Evolutionary conservation across 2,329 filamentous ascomycete genomes (phyloP).

Genomic region (Ascochyta fabae): DNA sequence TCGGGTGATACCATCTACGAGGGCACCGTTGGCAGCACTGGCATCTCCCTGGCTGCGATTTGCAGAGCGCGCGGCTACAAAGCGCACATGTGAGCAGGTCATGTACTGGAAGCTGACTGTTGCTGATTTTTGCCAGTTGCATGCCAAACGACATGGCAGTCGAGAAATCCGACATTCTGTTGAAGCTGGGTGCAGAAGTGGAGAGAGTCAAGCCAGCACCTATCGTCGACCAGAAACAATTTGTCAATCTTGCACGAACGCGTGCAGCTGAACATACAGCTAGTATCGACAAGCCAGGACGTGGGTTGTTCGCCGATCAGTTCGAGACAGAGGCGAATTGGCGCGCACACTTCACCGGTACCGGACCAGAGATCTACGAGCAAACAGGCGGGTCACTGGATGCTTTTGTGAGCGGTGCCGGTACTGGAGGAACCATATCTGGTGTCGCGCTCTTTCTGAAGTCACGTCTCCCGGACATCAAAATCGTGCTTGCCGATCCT

Average conservation of each 20-base stretch:
- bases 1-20: slow-evolving; percentile 96
- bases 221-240: slow-evolving; percentile 92
- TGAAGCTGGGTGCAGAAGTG: slow-evolving; percentile 89
- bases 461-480: slow-evolving; percentile 67
- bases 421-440: slow-evolving; percentile 91
- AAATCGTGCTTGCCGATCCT: slow-evolving; percentile 87
- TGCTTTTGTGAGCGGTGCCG: slow-evolving; percentile 91
- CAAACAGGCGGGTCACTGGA: slow-evolving; percentile 79
- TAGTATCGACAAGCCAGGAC: slow-evolving; percentile 64
- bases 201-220: slow-evolving; percentile 89
- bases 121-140: slow-evolving; percentile 60
- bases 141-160: slow-evolving; percentile 91
- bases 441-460: slow-evolving; percentile 87
- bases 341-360: slow-evolving; percentile 79
- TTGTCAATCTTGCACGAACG: slow-evolving; percentile 86
- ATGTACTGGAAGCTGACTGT: background rate
- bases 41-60: slow-evolving; percentile 90
- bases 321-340: slow-evolving; percentile 94
- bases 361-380: slow-evolving; percentile 85
- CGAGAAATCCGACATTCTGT: slow-evolving; percentile 88
- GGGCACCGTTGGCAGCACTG: slow-evolving; percentile 94
- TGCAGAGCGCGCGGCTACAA: slow-evolving; percentile 87
- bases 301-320: slow-evolving; percentile 93
- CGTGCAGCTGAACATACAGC: slow-evolving; percentile 77
- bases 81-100: slow-evolving; percentile 74